Conservation (phyloP, 192 early-diverging fungal genomes). For the Podila epigama region DNA sequence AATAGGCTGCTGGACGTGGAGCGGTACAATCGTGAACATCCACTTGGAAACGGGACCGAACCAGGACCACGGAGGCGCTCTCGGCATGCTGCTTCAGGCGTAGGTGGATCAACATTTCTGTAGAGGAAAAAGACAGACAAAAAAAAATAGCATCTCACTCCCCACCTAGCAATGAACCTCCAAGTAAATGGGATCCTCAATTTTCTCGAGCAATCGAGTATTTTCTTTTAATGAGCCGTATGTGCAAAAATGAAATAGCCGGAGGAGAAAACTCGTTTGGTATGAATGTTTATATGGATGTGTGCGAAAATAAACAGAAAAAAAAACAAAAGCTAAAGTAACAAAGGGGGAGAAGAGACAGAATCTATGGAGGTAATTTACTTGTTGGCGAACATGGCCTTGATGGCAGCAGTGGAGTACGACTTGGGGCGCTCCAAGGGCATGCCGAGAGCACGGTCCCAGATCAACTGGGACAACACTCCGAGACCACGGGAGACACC, state of each 20-base stretch:
- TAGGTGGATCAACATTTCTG: constrained; percentile 5
- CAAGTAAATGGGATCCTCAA: neutral
- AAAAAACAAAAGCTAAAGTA: constrained; percentile 4
- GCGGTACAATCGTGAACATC: constrained; percentile 35
- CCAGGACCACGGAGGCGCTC: constrained; percentile 70
- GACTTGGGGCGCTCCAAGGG: constrained; percentile 94
- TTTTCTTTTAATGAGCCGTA: neutral
- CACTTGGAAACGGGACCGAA: constrained; percentile 14
- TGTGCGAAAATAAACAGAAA: constrained; percentile 6
- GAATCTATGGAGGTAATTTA: constrained; percentile 74
- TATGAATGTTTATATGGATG: constrained; percentile 4
- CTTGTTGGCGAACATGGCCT: constrained; percentile 92
- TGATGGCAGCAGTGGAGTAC: constrained; percentile 84
- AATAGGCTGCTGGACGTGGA: constrained; percentile 37
- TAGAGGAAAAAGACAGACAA: neutral
- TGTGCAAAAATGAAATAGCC: neutral
- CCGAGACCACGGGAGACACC: constrained; percentile 98
- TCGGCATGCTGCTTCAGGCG: constrained; percentile 16
- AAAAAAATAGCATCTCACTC: neutral
- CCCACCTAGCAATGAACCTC: neutral
- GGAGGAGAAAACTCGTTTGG: constrained; percentile 6
- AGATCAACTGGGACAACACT: constrained; percentile 94
- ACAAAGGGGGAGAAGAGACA: neutral
- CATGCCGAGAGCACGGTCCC: constrained; percentile 97
- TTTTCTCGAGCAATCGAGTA: neutral